These are phyloP conservation scores for Phytophthora constricta DNA, from an alignment of 352 stramenopile species.

Conservation along the genomic window DNA sequence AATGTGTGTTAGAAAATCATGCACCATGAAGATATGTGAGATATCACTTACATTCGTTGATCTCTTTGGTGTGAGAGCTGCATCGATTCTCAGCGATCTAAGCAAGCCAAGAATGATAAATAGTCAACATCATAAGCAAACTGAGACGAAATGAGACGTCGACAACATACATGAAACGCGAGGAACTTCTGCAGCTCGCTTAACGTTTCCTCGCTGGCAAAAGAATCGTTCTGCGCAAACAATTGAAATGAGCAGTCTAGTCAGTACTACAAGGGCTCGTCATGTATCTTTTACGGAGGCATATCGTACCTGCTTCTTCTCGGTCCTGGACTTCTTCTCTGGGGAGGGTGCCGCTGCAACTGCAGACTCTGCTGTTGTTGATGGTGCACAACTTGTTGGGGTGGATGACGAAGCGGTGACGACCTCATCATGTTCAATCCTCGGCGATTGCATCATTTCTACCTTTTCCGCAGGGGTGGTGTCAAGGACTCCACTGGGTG, in stretches of 20 bases:
- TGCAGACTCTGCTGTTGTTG: not conserved
- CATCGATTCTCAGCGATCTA: conserved; percentile 65
- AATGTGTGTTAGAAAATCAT: not conserved
- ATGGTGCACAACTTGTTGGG: not conserved
- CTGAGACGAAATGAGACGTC: not conserved
- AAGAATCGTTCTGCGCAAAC: conserved; percentile 37
- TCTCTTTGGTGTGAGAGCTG: conserved; percentile 55
- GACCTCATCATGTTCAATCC: conserved; percentile 6
- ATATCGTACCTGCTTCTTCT: conserved; percentile 26
- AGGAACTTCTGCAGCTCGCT: conserved; percentile 43
- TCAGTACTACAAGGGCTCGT: conserved; percentile 2
- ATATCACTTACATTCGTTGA: conserved; percentile 57
- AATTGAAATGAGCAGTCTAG: conserved; percentile 2
- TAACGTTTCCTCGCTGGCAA: conserved; percentile 34
- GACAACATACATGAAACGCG: conserved; percentile 35
- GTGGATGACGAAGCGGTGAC: too few species aligned
- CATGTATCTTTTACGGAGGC: not conserved
- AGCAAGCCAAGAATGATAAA: not conserved
- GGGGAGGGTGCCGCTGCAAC: conserved; percentile 8
- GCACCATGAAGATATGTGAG: not conserved
- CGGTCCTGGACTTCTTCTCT: conserved; percentile 21
- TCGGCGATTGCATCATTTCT: too few species aligned
- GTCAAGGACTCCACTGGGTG: too few species aligned
- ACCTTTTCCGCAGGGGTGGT: too few species aligned
- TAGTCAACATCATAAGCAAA: not conserved